Evolutionary conservation across 805 yeast genomes (phyloP).

Genomic region (Nakazawaea siamensis): DNA sequence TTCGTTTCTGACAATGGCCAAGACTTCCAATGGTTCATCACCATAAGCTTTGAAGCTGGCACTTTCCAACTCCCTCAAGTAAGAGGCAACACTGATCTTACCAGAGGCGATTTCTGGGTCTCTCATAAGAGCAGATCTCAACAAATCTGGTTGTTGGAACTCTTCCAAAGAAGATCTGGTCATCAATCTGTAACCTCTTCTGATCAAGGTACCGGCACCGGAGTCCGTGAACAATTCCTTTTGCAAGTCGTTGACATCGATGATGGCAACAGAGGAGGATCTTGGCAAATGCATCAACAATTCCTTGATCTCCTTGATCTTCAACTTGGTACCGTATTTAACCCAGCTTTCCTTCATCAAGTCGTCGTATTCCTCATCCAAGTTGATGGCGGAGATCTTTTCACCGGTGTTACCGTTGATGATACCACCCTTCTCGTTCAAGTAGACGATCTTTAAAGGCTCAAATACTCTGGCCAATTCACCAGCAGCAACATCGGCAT

Average conservation of each 20-base stretch:
- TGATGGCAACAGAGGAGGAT: constrained; percentile 95
- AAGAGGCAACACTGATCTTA: constrained; percentile 68
- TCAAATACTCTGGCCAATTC: constrained; percentile 95
- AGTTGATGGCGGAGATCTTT: constrained; percentile 79
- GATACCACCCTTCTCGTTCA: constrained; percentile 97
- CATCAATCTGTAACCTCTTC: constrained; percentile 90
- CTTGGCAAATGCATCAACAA: constrained; percentile 90
- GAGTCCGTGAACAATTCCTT: constrained; percentile 97
- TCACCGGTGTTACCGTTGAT: constrained; percentile 88
- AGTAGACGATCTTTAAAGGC: constrained; percentile 92
- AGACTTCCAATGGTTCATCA: constrained; percentile 92
- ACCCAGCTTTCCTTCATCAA: constrained; percentile 95
- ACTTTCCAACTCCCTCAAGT: constrained; percentile 63
- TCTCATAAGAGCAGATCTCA: constrained; percentile 68
- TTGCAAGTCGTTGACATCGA: constrained; percentile 89
- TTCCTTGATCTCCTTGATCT: constrained; percentile 94
- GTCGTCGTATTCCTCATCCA: constrained; percentile 93
- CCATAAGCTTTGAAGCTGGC: constrained; percentile 70
- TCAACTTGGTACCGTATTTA: constrained; percentile 95
- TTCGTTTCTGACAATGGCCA: constrained; percentile 67
- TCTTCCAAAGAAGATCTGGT: constrained; percentile 63
- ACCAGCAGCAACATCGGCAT: constrained; percentile 99
- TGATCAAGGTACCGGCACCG: constrained; percentile 97
- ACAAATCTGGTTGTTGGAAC: constrained; percentile 64
- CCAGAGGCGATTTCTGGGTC: constrained; percentile 72